Percentiles rank a stretch among this genome's conserved stretches.
Evolutionary conservation across 345 rosid genomes (phyloP).

Genomic region (Camelina neglecta): DNA sequence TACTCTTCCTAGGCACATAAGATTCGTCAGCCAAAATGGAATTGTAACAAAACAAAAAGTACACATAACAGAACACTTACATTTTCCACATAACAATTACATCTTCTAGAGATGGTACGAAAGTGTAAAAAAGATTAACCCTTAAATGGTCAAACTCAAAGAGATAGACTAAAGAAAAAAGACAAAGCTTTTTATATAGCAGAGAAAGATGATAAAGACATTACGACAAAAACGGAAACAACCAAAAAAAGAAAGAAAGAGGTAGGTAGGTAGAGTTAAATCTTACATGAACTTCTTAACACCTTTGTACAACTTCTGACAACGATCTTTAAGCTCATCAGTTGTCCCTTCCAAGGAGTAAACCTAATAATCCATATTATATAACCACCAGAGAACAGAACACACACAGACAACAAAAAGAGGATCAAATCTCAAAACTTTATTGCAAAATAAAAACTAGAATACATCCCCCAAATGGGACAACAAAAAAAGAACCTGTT

Average conservation of each 20-base stretch:
- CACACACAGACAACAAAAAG: background rate
- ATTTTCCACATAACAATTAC: too few species aligned
- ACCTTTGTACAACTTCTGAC: conserved; percentile 74
- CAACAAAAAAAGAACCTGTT: conserved; percentile 50
- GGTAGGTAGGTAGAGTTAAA: background rate
- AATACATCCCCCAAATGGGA: background rate
- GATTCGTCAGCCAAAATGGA: too few species aligned
- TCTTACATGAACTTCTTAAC: conserved; percentile 68
- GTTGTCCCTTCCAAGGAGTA: conserved; percentile 59
- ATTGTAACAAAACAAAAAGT: background rate
- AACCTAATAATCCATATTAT: conserved; percentile 46
- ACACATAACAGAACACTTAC: too few species aligned
- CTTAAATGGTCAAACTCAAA: conserved; percentile 12
- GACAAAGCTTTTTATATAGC: background rate
- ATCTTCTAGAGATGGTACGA: background rate
- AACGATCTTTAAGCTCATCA: conserved; percentile 75
- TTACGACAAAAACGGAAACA: conserved; percentile 27
- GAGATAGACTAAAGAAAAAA: conserved; percentile 7
- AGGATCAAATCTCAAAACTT: conserved; percentile 4
- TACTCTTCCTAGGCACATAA: too few species aligned
- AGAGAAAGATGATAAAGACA: conserved; percentile 15
- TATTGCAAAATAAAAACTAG: background rate
- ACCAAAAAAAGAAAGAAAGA: background rate
- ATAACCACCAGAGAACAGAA: background rate
- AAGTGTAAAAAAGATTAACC: background rate